Evolutionary conservation across 164 flowering plant species (phyloP), one percentile per base, ranked within the genome.

Genomic region (Nymphaea thermarum): DNA sequence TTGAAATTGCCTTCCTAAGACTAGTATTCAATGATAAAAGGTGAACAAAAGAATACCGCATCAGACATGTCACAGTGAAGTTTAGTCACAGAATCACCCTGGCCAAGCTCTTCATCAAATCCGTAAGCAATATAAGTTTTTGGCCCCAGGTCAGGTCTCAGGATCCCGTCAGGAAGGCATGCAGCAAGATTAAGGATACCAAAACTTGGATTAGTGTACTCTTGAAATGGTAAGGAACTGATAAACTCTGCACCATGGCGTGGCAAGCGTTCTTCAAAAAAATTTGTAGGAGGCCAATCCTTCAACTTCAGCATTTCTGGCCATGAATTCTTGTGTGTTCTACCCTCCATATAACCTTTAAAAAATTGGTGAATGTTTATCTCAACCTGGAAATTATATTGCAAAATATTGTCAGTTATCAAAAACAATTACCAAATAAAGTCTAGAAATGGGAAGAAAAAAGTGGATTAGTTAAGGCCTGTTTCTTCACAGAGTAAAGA

Each of bases 11-110:
- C 36, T 25, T 0, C 36, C 36, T 25, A 0, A 25, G 36, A 25
- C 36, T 25, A 25, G 0, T 25, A 25, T 25, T 25, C 36, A 25
- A 25, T 25, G 36, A 25, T 1, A 25, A 25, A 25, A 25, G 36
- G 36, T 25, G 36, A 25, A 25, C 36, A 25, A 25, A 25, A 25
- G 36, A 25, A 25, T 85, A 87, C 93, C 74, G 90, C 88, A 79
- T 87, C 93, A 74, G 93, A 86, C 87, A 87, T 80, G 64, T 87
- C 93, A 51, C 90, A 87, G 41, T 86, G 92, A 74, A 87, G 87
- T 79, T 85, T 87, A 41, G 88, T 85, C 6, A 87, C 88, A 64
- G 92, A 87, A 63, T 87, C 92, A 42, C 86, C 92, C 67, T 85
- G 77, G 4, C 87, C 92, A 45, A 85, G 82, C 71, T 87, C 92